These are phyloP conservation scores for Paraphysoderma sedebokerense DNA, from an alignment of 371 early-diverging fungal species.

Conservation along the genomic window DNA sequence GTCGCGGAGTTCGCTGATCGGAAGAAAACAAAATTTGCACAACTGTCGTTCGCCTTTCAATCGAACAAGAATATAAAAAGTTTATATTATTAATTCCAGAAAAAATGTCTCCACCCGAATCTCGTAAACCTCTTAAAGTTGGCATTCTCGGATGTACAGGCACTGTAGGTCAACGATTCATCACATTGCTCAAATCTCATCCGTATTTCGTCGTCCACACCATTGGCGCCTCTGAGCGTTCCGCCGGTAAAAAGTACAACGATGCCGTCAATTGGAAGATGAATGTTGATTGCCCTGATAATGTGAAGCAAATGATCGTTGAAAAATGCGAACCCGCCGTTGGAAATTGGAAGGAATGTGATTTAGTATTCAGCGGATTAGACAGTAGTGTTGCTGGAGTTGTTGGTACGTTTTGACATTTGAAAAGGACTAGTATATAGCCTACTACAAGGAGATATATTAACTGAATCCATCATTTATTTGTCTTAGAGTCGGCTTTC, in stretches of 20 bases:
- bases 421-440: not conserved
- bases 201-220: conserved; percentile 70
- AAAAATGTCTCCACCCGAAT: no score
- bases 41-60: no score
- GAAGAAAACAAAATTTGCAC: no score
- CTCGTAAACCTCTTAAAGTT: no score
- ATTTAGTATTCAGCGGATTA: conserved; percentile 82
- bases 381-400: conserved; percentile 87
- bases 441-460: no score
- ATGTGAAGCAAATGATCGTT: conserved; percentile 39
- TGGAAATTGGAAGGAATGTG: conserved; percentile 71
- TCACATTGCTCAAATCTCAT: conserved; percentile 66
- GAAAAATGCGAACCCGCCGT: conserved; percentile 50
- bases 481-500: conserved; percentile 32
- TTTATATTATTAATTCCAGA: no score
- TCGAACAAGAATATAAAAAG: no score
- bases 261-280: conserved; percentile 78
- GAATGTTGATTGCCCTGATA: conserved; percentile 48
- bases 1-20: no score
- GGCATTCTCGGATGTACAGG: conserved; percentile 95
- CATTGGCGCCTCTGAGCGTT: conserved; percentile 80
- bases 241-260: conserved; percentile 68
- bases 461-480: no score
- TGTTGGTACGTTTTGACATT: conserved; percentile 33
- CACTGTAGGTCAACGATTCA: conserved; percentile 96